Evolutionary conservation across 169 alveolate species (phyloP).

Genomic region (Blepharisma undulans): DNA sequence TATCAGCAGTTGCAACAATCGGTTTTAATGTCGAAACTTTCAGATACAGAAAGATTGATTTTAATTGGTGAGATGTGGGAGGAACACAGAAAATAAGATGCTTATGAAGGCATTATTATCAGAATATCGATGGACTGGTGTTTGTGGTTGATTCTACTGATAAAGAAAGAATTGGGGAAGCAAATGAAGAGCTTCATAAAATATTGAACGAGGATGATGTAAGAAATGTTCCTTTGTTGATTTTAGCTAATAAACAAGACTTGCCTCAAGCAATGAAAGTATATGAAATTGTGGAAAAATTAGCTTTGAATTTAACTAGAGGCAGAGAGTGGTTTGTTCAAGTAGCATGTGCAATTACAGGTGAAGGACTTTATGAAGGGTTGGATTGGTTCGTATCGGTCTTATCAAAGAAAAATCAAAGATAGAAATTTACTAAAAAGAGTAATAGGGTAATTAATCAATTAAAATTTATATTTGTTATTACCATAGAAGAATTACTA

Average conservation of each 20-base stretch:
- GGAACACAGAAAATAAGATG: slow-evolving; percentile 95
- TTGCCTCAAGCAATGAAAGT: slow-evolving; percentile 96
- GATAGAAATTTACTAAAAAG: too few relatives aligned
- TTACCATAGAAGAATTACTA: too few relatives aligned
- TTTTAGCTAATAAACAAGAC: slow-evolving; percentile 99
- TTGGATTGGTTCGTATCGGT: slow-evolving; percentile 94
- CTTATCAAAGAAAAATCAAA: slow-evolving; percentile 63
- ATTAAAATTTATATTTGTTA: too few relatives aligned
- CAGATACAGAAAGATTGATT: slow-evolving; percentile 91
- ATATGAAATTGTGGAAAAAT: slow-evolving; percentile 95
- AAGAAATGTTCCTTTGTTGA: slow-evolving; percentile 95
- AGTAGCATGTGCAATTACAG: slow-evolving; percentile 98
- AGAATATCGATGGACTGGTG: slow-evolving; percentile 92
- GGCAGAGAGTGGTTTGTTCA: slow-evolving; percentile 95
- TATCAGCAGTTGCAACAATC: slow-evolving; percentile 87
- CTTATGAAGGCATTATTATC: slow-evolving; percentile 95
- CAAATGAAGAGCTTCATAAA: slow-evolving; percentile 91
- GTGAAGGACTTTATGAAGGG: slow-evolving; percentile 99
- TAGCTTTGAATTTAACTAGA: slow-evolving; percentile 89
- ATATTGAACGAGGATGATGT: slow-evolving; percentile 94
- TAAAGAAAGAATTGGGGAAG: slow-evolving; percentile 92
- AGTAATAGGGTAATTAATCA: too few relatives aligned
- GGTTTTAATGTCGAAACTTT: slow-evolving; percentile 96
- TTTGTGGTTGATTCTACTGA: slow-evolving; percentile 97
- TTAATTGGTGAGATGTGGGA: slow-evolving; percentile 97